These are phyloP conservation scores for bread wheat (Triticum aestivum) DNA, from an alignment of 176 grass and related monocot species.

Conservation along the genomic window DNA sequence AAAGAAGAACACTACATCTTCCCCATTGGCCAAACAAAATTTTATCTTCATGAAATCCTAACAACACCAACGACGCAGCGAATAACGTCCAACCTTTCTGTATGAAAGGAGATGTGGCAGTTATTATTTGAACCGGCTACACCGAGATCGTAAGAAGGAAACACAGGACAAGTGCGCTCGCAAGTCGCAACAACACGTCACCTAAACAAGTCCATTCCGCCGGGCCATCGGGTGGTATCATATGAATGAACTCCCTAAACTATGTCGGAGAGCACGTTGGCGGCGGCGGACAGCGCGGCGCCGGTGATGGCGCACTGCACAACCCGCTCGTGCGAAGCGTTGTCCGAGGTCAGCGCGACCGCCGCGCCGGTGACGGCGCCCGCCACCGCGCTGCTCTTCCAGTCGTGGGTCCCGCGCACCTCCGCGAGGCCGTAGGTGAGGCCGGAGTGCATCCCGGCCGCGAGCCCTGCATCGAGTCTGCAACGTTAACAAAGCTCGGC, in stretches of 20 bases:
- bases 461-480: constrained; percentile 46
- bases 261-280: constrained; percentile 76
- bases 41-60: no score
- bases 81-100: no score
- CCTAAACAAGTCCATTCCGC: not conserved
- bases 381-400: constrained; percentile 82
- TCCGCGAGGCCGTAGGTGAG: constrained; percentile 81
- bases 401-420: constrained; percentile 86
- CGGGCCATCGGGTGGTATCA: no score
- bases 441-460: constrained; percentile 82
- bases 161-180: not conserved
- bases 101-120: no score
- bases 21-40: no score
- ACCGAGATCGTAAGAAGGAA: not conserved
- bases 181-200: not conserved
- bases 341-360: constrained; percentile 57
- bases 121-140: not conserved
- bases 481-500: not conserved
- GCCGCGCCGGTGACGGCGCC: constrained; percentile 77
- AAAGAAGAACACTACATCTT: no score
- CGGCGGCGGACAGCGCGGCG: constrained; percentile 72
- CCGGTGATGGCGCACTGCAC: constrained; percentile 80
- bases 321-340: constrained; percentile 61
- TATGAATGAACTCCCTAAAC: constrained; percentile 36
- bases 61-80: no score